Base-by-base conservation (phyloP, 441 rosid species). In the Syzygium syzygioides region DNA sequence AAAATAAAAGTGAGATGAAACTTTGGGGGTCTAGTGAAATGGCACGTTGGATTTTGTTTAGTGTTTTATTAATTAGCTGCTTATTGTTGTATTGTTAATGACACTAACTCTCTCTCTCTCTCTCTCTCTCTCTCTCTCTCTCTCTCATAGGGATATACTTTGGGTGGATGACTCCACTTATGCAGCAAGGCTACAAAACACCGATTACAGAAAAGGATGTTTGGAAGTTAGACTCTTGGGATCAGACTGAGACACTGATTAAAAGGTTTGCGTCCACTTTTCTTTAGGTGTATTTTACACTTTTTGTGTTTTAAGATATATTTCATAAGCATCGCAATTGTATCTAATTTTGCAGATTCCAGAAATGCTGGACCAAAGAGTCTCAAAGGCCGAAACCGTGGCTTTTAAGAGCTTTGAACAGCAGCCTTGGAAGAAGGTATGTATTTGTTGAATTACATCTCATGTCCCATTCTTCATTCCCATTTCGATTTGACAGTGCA, bases 181-280 rank as follows among this genome's bases (percentile, higher is more conserved):
- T 98, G 99, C 89, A 93, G 93, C 94, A 91, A 89, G 99, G 99
- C 59, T 98, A 97, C 57, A 95, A 93, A 92, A 95, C 95, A 91
- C 99, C 99, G 89, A 94, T 98, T 87, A 97, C 99, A 0, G 99
- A 96, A 91, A 97, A 94, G 92, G 99, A 98, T 92, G 94, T 98
- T 25, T 97, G 99, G 99, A 94, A 96, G 90, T 91, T 98, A 86
- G 99, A 97, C 90, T 90, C 93, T 48, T 98, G 99, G 99, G 99
- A 98, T 94, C 93, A 66, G 62, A 95, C 99, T 64, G 96, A 96
- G 90, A 96, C 97, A 19, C 93, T 97, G 86, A 96, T 92, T 87
- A 92, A 87, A 62, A 95, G 90, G 99, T 97, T 34, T 71, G 92
- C 89, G 55, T 48, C 87, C 89, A 55, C 88, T 71, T 64, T 86